Base-by-base conservation (phyloP, 2,329 filamentous ascomycete species). In the Malbranchea zuffiana region DNA sequence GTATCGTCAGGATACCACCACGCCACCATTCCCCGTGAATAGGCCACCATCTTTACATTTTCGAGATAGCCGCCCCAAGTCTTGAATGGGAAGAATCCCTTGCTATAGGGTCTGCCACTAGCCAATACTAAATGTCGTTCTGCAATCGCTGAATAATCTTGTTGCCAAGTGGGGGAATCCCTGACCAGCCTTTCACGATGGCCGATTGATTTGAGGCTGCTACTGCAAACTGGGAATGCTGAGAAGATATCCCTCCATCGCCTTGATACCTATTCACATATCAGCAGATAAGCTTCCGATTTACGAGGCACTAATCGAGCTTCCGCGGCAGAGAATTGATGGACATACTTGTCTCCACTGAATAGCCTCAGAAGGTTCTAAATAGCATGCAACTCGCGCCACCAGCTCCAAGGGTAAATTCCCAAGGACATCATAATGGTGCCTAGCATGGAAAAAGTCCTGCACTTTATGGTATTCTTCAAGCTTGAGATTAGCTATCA, bases 241-340 rank as follows among this genome's bases (percentile, higher is more conserved):
- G 54, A 54, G 8, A 60, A 41, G 10, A 59, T 15, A 16, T 41
- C 31, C 8, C 45, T 38, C 59, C 59, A 61, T 38, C 44, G 45
- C 42, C 41, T 54, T 8, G 56, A 60, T 32, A 61, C 56, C 56
- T 59, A 32, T n/a, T n/a, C n/a, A n/a, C n/a, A n/a, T n/a, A n/a
- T n/a, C n/a, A n/a, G n/a, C n/a, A n/a, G n/a, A n/a, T n/a, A n/a
- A n/a, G n/a, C n/a, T n/a, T n/a, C n/a, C n/a, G n/a, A n/a, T n/a
- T n/a, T n/a, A n/a, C n/a, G n/a, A n/a, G n/a, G n/a, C n/a, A n/a
- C n/a, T n/a, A n/a, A n/a, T n/a, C n/a, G n/a, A n/a, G n/a, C n/a
- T n/a, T n/a, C n/a, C n/a, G n/a, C n/a, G n/a, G n/a, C n/a, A n/a
- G n/a, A n/a, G n/a, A n/a, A n/a, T n/a, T n/a, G n/a, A n/a, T n/a